Conservation (phyloP, 306 rosid species). For the Gleditsia sinensis region DNA sequence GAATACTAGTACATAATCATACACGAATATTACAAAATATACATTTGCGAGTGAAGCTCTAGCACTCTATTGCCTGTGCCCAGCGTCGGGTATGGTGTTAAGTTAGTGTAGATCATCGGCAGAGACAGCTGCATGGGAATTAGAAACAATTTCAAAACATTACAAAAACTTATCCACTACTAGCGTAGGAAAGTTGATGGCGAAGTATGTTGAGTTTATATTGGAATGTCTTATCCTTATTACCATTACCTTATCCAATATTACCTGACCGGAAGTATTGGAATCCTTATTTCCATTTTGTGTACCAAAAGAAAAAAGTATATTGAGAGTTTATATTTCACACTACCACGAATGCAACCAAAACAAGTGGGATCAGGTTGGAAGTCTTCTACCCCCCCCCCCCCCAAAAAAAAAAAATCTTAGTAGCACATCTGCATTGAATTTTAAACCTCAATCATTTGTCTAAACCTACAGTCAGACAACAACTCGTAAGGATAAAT, state of each 20-base stretch:
- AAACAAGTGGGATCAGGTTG: not conserved
- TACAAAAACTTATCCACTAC: not conserved
- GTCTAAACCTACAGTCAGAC: conserved; percentile 27
- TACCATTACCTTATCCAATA: no score
- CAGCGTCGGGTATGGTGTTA: conserved; percentile 3
- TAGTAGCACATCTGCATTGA: no score
- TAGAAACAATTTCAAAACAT: not conserved
- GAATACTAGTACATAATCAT: conserved; percentile 24
- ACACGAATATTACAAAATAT: conserved; percentile 22
- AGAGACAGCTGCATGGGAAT: conserved; percentile 15
- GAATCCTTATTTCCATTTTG: no score
- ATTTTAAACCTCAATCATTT: conserved; percentile 11
- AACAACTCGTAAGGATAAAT: conserved; percentile 18
- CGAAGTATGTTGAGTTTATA: not conserved
- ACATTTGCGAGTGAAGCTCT: conserved; percentile 22
- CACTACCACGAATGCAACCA: conserved; percentile 9
- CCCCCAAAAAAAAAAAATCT: no score
- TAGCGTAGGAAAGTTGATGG: not conserved
- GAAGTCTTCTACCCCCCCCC: conserved; percentile 19
- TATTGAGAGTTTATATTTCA: not conserved
- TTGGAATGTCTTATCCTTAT: no score
- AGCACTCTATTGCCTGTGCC: conserved; percentile 16
- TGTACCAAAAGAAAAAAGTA: no score
- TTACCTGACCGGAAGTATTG: no score
- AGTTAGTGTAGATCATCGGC: conserved; percentile 27